Evolutionary conservation across 2,329 filamentous ascomycete genomes (phyloP), one percentile per base, ranked within the genome.

Genomic region (Trichoderma simmonsii): DNA sequence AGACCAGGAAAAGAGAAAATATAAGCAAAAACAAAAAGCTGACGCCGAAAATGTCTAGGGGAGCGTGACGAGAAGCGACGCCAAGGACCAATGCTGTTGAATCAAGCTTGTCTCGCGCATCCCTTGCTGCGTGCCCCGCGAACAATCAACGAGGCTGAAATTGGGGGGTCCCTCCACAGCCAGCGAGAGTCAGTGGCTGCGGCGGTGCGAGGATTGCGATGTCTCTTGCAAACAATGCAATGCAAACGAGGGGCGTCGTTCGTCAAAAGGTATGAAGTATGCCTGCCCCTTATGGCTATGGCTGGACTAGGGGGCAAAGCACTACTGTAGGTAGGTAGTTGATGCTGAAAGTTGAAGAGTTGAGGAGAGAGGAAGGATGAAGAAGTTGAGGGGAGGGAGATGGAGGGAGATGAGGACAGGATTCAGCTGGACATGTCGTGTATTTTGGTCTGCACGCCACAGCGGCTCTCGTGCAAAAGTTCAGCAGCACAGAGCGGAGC

Each of bases 91-190:
- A 57, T 64, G 68, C 43, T 69, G 66, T 24, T 51, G 66, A 61
- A 61, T 69, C 57, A 57, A 56, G 34, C 56, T 30, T 70, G 68
- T 63, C 39, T 70, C 34, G 68, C 43, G 48, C 68, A 70, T 70
- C 60, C 68, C 68, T 70, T 70, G 68, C 57, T 18, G 43, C 24
- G 43, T 64, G 68, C 68, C 68, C 68, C 68, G 60, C 68, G 68
- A 70, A 70, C 51, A 63, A 39, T 57, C 59, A 56, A 63, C 59
- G 68, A 69, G 66, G 66, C 57, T 69, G 66, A 69, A 69, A 69
- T 69, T 60, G 56, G 66, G 66, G 56, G 66, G 39, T 34, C 66
- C 57, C 56, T 69, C 66, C 56, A 32, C 51, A 57, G 54, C 66
- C 66, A 39, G 65, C 26, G 56, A 61, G 36, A 69, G 34, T 39